These are phyloP conservation scores for Citropsis articulata DNA, from an alignment of 345 rosid genomes.

Conservation along the genomic window DNA sequence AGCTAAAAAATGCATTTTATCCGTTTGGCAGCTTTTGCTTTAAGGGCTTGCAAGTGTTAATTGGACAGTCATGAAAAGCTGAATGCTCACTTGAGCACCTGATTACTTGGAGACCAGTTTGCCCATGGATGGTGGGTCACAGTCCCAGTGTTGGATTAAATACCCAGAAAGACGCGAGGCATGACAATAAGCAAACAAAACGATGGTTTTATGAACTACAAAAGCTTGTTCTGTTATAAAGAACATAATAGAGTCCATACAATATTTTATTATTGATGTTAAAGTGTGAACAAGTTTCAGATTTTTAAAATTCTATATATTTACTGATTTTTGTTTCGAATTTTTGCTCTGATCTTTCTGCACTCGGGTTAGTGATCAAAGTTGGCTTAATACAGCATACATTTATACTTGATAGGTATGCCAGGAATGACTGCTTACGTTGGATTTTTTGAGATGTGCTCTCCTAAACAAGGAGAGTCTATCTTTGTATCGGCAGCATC, in stretches of 20 bases:
- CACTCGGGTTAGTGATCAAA: not conserved
- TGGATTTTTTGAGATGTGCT: slow-evolving; percentile 31
- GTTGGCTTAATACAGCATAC: not conserved
- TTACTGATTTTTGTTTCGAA: not conserved
- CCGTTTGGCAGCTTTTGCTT: not conserved
- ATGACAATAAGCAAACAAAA: not conserved
- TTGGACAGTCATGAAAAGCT: not conserved
- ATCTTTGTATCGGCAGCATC: slow-evolving; percentile 28
- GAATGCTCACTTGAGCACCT: not conserved
- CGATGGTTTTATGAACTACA: no score
- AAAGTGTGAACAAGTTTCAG: not conserved
- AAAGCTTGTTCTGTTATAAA: not conserved
- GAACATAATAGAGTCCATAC: not conserved
- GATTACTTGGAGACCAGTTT: not conserved
- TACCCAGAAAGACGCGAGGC: no score
- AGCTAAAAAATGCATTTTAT: not conserved
- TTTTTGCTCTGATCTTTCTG: not conserved
- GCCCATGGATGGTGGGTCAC: no score
- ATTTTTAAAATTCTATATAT: no score
- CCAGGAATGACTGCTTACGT: slow-evolving; percentile 34
- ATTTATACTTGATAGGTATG: slow-evolving; percentile 16
- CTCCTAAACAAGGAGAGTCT: slow-evolving; percentile 30
- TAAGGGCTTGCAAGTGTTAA: not conserved
- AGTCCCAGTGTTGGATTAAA: no score
- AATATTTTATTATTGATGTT: not conserved